Evolutionary conservation across 192 early-diverging fungal species (phyloP), one percentile per base, ranked within the genome.

Genomic region (Entophlyctis luteolus): DNA sequence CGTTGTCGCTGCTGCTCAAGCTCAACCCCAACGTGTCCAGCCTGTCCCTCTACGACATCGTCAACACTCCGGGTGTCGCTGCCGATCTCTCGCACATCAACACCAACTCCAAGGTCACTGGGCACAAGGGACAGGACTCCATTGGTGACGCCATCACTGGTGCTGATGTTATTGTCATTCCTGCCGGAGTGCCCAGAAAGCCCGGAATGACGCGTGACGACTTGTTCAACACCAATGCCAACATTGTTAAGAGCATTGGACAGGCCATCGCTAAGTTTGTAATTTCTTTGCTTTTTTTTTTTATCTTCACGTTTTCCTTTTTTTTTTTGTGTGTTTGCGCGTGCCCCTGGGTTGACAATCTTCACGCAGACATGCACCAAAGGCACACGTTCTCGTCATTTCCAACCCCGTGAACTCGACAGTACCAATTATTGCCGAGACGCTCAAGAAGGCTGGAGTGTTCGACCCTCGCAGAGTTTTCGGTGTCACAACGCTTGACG

Each of bases 331-430:
- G 2, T 46, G 14, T 31, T 55, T 71, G 18, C 0, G 47, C 45
- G n/a, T 14, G 10, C 16, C 68, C 36, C 35, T 48, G 22, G 10
- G 20, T 25, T 33, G 18, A 35, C 54, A 12, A 22, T 25, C 6
- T n/a, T 20, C 16, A 14, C n/a, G 27, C 48, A 88, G 81, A 75
- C 66, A 85, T 79, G 86, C 87, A 69, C 93, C 95, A 63, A 87
- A 90, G 68, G 95, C 93, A 48, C 83, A 91, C 79, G 73, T 92
- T 65, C 81, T 90, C 53, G 83, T 98, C 75, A 98, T 98, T 73
- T 88, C 95, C 68, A 98, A 98, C 89, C 95, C 95, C 45, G 95
- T 98, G 71, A 98, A 98, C 87, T 95, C 93, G 38, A 98, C 93
- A 25, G 95, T 98, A 46, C 93, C 95, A 50, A 95, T 98, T 70